Base-by-base conservation (phyloP, 805 yeast genomes). In the Soucietia sequanensis region DNA sequence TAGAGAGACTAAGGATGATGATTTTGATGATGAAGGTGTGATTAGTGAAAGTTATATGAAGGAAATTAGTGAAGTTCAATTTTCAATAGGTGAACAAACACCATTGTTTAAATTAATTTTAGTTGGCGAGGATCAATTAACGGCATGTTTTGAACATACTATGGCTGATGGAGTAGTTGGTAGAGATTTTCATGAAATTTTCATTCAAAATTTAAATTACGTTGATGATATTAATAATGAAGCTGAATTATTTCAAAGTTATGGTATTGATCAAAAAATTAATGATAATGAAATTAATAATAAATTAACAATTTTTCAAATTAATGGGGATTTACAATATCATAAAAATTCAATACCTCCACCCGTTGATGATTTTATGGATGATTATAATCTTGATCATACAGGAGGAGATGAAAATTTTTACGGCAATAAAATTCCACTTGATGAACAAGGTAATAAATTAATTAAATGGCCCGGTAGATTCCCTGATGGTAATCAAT, bases 91-190 rank as follows among this genome's bases (percentile, higher is more conserved):
- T 30, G 35, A 27, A 10, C 48, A 59, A 5, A 39, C 39, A 27
- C 67, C 68, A 5, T 46, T 62, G 14, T 54, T 66, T 43, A 55
- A 52, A 30, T 23, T 64, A 23, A 22, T 58, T 13, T 25, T 64
- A 7, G 33, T 50, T 2, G 63, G 58, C 1, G 33, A 42, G 2
- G 37, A 37, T 16, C 42, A 52, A 20, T 34, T 65, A 15, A 49
- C 56, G 4, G 59, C 36, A 3, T 48, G 50, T 0, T 54, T 61
- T 16, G 72, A 66, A 33, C 72, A 66, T 41, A 56, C 69, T 5
- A 49, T 63, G 10, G 57, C 57, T n/a, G 72, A 66, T 39, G 72
- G 71, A 1, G 45, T 64, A 5, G 65, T 55, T 7, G 70, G 60
- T 0, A 47, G 44, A 20, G 45, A 46, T 30, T 58, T 65, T 43